Conservation (phyloP, 1,284 basidiomycete genomes). For the Ceratobasidium sp. region DNA sequence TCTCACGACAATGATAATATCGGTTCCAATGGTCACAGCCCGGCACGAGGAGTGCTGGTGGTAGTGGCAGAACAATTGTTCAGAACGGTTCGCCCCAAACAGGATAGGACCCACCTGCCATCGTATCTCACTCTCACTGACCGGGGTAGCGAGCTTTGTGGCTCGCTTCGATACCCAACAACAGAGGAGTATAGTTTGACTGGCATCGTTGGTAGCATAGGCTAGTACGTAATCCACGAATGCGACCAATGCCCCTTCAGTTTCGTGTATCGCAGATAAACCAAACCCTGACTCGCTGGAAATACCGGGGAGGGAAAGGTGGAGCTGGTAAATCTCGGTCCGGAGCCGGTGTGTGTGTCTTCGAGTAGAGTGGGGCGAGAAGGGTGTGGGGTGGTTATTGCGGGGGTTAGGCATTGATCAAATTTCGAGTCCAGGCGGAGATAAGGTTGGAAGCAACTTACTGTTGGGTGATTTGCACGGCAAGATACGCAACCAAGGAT, state of each 20-base stretch:
- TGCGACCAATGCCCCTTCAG: slow-evolving; percentile 30
- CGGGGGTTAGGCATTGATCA: not conserved
- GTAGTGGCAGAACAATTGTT: not conserved
- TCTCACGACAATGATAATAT: slow-evolving; percentile 22
- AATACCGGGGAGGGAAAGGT: not conserved
- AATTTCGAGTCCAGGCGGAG: not conserved
- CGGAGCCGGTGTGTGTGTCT: slow-evolving; percentile 12
- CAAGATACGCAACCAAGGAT: slow-evolving; percentile 3
- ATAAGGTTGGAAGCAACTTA: not conserved
- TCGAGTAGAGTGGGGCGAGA: not conserved
- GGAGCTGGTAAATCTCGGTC: slow-evolving; percentile 31
- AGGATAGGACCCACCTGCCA: slow-evolving; percentile 18
- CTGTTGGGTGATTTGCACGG: slow-evolving; percentile 6
- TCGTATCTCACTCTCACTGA: slow-evolving; percentile 10
- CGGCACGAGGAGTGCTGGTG: slow-evolving; percentile 17
- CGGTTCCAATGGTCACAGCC: slow-evolving; percentile 5
- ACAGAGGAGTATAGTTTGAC: slow-evolving; percentile 21
- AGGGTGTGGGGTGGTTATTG: not conserved
- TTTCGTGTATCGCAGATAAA: slow-evolving; percentile 5
- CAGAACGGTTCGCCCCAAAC: not conserved
- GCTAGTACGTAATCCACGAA: slow-evolving; percentile 25
- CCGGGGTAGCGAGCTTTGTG: slow-evolving; percentile 6
- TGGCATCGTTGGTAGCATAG: slow-evolving; percentile 19
- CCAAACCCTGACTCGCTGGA: not conserved
- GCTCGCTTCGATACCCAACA: slow-evolving; percentile 24